Percentiles rank a stretch among this genome's conserved stretches.
phyloP scores from a whole-genome alignment of 805 yeast genomes.

The Saccharomycopsis amapae region DNA sequence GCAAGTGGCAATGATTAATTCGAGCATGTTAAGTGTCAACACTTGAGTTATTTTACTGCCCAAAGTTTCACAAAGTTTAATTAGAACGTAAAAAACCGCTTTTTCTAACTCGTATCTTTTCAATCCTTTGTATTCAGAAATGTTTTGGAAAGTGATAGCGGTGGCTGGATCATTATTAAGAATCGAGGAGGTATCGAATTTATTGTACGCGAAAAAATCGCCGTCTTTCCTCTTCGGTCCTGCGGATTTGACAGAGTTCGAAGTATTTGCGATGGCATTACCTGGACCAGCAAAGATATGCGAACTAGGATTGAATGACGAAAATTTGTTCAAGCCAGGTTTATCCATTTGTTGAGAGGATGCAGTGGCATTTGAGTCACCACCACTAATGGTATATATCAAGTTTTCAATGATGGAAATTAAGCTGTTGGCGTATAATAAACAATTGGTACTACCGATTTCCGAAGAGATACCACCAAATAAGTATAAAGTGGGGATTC shows the following conservation, averaged over 20 bases:
- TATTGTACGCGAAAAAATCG: slow-evolving; percentile 5
- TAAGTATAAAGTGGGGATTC: slow-evolving; percentile 66
- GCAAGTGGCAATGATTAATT: slow-evolving; percentile 15
- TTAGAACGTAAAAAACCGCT: slow-evolving; percentile 18
- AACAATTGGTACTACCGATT: slow-evolving; percentile 14
- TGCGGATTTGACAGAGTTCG: background rate
- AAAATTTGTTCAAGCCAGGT: slow-evolving; percentile 9
- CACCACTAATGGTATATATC: slow-evolving; percentile 5
- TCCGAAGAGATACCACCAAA: slow-evolving; percentile 54
- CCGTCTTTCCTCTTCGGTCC: slow-evolving; percentile 3
- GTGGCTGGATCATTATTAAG: slow-evolving; percentile 7
- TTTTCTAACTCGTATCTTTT: slow-evolving; percentile 19
- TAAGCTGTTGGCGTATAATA: slow-evolving; percentile 16
- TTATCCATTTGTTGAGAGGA: background rate
- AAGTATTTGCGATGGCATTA: background rate
- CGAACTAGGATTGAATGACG: slow-evolving; percentile 15
- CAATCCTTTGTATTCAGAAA: slow-evolving; percentile 15
- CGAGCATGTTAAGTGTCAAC: slow-evolving; percentile 16
- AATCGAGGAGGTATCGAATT: background rate
- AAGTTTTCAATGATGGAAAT: slow-evolving; percentile 16
- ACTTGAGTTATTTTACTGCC: slow-evolving; percentile 16
- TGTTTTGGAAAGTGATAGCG: slow-evolving; percentile 4
- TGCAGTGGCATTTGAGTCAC: background rate
- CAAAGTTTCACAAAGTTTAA: slow-evolving; percentile 18
- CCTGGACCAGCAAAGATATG: slow-evolving; percentile 7